phyloP scores from a whole-genome alignment of 2,329 filamentous ascomycete species.

The Hansfordia pulvinata region DNA sequence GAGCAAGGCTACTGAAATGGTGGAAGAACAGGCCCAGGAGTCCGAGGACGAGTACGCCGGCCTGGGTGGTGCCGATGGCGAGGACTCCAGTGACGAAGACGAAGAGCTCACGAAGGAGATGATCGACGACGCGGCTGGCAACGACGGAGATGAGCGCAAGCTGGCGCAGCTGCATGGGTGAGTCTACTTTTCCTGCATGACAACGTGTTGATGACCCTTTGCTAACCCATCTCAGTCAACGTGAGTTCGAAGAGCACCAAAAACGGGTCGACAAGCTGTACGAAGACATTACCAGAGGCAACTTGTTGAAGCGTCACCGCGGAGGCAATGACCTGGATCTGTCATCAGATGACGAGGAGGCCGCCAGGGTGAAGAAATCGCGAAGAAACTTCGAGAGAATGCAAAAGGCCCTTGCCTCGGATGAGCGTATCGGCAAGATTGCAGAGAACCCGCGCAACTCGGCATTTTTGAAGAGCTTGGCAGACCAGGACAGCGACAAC shows the following conservation, averaged over 20 bases:
- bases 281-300: slow-evolving; percentile 83
- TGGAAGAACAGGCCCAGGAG: slow-evolving; percentile 90
- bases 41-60: slow-evolving; percentile 98
- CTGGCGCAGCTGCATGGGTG: slow-evolving; percentile 83
- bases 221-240: slow-evolving; percentile 40
- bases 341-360: slow-evolving; percentile 77
- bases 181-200: slow-evolving; percentile 23
- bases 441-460: slow-evolving; percentile 78
- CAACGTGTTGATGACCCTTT: neutral
- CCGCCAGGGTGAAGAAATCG: slow-evolving; percentile 66
- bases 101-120: slow-evolving; percentile 64
- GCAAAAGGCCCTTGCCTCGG: slow-evolving; percentile 74
- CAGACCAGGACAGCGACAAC: slow-evolving; percentile 65
- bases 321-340: slow-evolving; percentile 67
- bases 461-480: slow-evolving; percentile 82
- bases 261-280: slow-evolving; percentile 79
- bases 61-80: slow-evolving; percentile 77
- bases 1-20: slow-evolving; percentile 73
- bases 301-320: slow-evolving; percentile 59
- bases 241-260: too few relatives aligned
- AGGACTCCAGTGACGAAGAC: slow-evolving; percentile 64
- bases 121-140: slow-evolving; percentile 73
- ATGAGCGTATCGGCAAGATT: slow-evolving; percentile 84
- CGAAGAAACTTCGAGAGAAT: slow-evolving; percentile 81
- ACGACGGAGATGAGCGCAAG: slow-evolving; percentile 66